Conservation (phyloP, 1,284 basidiomycete genomes). For the Moesziomyces globuligerus region DNA sequence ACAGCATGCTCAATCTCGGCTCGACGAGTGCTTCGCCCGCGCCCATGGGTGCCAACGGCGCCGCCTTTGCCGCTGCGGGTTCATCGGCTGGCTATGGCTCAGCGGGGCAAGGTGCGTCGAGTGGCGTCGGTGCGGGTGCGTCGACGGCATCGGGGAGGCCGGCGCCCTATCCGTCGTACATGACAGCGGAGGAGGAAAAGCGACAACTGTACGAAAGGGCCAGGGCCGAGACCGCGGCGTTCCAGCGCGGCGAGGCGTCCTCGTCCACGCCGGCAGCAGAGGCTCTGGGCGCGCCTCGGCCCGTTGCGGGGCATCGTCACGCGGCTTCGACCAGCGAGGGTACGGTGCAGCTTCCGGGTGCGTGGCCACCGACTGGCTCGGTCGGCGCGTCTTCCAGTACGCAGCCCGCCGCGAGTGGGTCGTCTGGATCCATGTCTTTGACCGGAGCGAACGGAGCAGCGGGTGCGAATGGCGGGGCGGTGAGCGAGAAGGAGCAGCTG, state of each 20-base stretch:
- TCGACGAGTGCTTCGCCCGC: constrained; percentile 11
- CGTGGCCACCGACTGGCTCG: constrained; percentile 9
- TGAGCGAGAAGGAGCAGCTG: constrained; percentile 56
- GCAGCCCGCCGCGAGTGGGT: not conserved
- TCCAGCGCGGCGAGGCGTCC: constrained; percentile 29
- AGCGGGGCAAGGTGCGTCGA: not conserved
- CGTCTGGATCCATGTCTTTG: too few relatives aligned
- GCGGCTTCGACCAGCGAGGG: constrained; percentile 17
- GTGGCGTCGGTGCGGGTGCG: constrained; percentile 1
- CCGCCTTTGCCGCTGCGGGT: constrained; percentile 24
- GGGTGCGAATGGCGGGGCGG: not conserved
- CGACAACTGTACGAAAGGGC: constrained; percentile 52
- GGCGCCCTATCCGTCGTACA: constrained; percentile 43
- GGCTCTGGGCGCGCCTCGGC: constrained; percentile 1
- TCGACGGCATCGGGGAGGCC: constrained; percentile 31
- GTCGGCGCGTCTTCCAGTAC: constrained; percentile 2
- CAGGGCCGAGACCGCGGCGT: constrained; percentile 49
- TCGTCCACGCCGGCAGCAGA: not conserved
- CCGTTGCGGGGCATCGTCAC: constrained; percentile 6
- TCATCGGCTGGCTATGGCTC: not conserved
- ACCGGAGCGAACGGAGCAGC: not conserved
- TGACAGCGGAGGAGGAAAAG: constrained; percentile 59
- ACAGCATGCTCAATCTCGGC: constrained; percentile 32
- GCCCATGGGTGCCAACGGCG: constrained; percentile 36
- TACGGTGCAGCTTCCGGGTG: constrained; percentile 15